Evolutionary conservation across 208 protist species (phyloP), one percentile per base, ranked within the genome.

Genomic region (Leishmania lainsoni): DNA sequence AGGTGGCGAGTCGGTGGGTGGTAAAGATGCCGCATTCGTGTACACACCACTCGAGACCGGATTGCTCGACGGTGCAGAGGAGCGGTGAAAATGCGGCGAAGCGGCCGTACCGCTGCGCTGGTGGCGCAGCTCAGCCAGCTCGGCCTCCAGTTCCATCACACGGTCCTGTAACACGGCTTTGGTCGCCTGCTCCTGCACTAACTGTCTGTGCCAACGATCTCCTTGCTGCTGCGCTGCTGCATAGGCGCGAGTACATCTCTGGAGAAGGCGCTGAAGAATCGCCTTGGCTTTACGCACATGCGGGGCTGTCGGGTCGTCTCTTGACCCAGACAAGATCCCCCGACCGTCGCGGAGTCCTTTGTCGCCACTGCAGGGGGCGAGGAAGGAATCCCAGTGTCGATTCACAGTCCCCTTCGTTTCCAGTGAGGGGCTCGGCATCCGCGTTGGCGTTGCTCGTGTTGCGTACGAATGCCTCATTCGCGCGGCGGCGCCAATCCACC

Each of bases 401-500:
- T n/a, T 16, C 29, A 14, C 45, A 29, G 22, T 61, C 72, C 51
- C 9, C 51, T 12, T 61, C 72, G 14, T n/a, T 48, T 26, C 2
- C 69, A 20, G 22, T 39, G 29, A 61, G 51, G 20, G 22, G 8
- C 48, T 16, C 52, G 16, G 16, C 51, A 26, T 66, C 74, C 20
- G 39, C 81, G 35, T 70, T 56, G 1, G 49, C 1, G 26, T 3
- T 49, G 52, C 72, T 75, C 49, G 49, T 10, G 51, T 81, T 54
- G 20, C 79, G 66, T 49, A 61, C 6, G 8, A 73, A 81, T 2
- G 66, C 74, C 65, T 86, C 78, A 52, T 72, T 78, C 10, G 78
- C 76, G 52, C 77, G 82, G 52, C 80, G 82, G 14, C 82, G 82
- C 82, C 82, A 86, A 48, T 82, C 63, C 16, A 86, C 68, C 22